phyloP scores from a whole-genome alignment of 2,329 filamentous ascomycete genomes.

The Aspergillus sergii region DNA sequence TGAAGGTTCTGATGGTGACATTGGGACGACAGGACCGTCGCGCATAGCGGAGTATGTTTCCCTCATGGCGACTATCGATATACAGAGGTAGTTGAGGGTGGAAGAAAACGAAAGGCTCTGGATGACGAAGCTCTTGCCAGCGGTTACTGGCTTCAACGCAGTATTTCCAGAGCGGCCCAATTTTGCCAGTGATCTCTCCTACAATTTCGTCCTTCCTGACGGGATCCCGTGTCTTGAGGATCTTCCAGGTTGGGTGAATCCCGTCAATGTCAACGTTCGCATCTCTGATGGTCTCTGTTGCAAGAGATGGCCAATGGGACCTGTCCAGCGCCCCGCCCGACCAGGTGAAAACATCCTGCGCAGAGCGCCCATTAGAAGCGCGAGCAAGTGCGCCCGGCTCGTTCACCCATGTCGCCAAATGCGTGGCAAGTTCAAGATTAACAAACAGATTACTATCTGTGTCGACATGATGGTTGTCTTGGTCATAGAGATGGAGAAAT shows the following conservation, averaged over 20 bases:
- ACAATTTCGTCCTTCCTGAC: conserved; percentile 59
- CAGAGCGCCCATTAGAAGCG: conserved; percentile 65
- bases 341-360: conserved; percentile 71
- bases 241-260: conserved; percentile 68
- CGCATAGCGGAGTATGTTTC: conserved; percentile 84
- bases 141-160: conserved; percentile 67
- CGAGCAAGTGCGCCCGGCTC: conserved; percentile 69
- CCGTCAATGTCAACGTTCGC: conserved; percentile 53
- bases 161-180: conserved; percentile 74
- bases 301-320: conserved; percentile 55
- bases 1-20: conserved; percentile 80
- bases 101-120: conserved; percentile 78
- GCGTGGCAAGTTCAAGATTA: conserved; percentile 72
- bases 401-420: conserved; percentile 76
- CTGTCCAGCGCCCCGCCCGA: conserved; percentile 59
- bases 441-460: conserved; percentile 76
- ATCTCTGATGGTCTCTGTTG: conserved; percentile 57
- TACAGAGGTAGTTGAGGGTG: conserved; percentile 86
- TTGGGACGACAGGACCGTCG: conserved; percentile 91
- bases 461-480: conserved; percentile 59
- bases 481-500: conserved; percentile 74
- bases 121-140: conserved; percentile 65
- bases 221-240: conserved; percentile 53
- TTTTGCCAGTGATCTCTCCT: conserved; percentile 75
- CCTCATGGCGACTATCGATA: conserved; percentile 87